Percentiles rank a stretch among this genome's conserved stretches.
phyloP scores from a whole-genome alignment of 805 yeast genomes.

The Debaryomyces maramus region DNA sequence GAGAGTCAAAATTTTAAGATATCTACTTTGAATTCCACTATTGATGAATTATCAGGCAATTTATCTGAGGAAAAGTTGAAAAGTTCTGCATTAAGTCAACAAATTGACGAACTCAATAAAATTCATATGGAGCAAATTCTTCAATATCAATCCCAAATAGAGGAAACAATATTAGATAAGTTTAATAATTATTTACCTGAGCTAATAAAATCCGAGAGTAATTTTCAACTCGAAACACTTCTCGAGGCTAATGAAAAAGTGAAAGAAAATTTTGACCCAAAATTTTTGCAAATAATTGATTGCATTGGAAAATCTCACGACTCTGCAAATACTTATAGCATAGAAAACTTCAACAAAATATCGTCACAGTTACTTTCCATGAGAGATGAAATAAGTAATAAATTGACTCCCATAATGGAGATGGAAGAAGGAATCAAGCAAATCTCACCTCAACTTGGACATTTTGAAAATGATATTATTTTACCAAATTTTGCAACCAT shows the following conservation, averaged over 20 bases:
- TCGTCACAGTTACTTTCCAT: not conserved
- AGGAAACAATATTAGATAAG: slow-evolving; percentile 24
- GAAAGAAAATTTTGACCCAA: not conserved
- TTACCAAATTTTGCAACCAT: slow-evolving; percentile 1
- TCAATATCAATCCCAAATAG: not conserved
- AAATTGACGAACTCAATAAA: slow-evolving; percentile 2
- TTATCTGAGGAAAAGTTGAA: slow-evolving; percentile 8
- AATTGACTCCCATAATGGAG: not conserved
- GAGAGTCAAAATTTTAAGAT: slow-evolving; percentile 5
- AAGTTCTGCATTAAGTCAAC: slow-evolving; percentile 1
- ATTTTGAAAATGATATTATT: not conserved
- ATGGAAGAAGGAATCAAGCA: not conserved
- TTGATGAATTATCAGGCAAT: slow-evolving; percentile 10
- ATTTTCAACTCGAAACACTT: not conserved
- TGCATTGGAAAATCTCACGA: not conserved
- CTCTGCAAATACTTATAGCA: not conserved
- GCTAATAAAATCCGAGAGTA: not conserved
- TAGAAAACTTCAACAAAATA: not conserved
- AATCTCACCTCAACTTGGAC: not conserved
- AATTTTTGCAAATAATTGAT: not conserved
- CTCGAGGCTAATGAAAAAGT: not conserved
- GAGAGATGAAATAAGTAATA: not conserved
- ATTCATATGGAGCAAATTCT: not conserved
- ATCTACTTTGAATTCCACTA: slow-evolving; percentile 1
- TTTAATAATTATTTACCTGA: not conserved